Conservation (phyloP, 495 filamentous ascomycete genomes). For the Extremus antarcticus region DNA sequence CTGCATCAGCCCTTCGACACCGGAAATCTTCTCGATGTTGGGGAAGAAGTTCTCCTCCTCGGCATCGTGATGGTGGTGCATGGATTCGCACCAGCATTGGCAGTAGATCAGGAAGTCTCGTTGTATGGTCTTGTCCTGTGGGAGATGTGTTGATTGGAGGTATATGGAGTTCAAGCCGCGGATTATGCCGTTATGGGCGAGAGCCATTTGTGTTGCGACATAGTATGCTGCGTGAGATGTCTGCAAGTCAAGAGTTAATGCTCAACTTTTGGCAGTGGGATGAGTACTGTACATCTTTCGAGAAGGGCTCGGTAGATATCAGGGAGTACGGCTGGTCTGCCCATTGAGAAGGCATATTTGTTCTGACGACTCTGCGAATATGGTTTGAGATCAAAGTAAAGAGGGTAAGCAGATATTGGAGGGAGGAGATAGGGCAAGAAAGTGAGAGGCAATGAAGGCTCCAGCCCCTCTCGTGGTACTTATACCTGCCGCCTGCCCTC, state of each 20-base stretch:
- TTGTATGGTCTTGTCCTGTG: constrained; percentile 19
- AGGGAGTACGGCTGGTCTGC: constrained; percentile 11
- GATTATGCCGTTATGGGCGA: constrained; percentile 48
- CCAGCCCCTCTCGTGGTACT: no score
- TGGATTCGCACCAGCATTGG: constrained; percentile 31
- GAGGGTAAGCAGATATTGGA: no score
- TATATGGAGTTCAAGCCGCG: constrained; percentile 51
- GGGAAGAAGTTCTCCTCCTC: constrained; percentile 31
- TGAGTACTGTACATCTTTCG: constrained; percentile 8
- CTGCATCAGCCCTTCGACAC: constrained; percentile 21
- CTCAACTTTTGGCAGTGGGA: not conserved
- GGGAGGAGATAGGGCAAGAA: no score
- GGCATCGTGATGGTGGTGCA: constrained; percentile 31
- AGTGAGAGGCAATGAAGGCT: no score
- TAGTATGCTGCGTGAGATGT: constrained; percentile 17
- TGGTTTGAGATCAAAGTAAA: no score
- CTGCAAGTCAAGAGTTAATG: not conserved
- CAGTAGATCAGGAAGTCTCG: constrained; percentile 28
- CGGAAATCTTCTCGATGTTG: constrained; percentile 24
- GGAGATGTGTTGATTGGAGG: constrained; percentile 32
- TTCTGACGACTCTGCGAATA: not conserved
- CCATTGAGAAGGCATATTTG: constrained; percentile 7
- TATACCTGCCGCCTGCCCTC: no score
- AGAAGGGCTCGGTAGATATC: constrained; percentile 11
- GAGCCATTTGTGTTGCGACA: constrained; percentile 47